These are phyloP conservation scores for Phytopythium sindhum DNA, from an alignment of 352 stramenopile species.

Conservation along the genomic window DNA sequence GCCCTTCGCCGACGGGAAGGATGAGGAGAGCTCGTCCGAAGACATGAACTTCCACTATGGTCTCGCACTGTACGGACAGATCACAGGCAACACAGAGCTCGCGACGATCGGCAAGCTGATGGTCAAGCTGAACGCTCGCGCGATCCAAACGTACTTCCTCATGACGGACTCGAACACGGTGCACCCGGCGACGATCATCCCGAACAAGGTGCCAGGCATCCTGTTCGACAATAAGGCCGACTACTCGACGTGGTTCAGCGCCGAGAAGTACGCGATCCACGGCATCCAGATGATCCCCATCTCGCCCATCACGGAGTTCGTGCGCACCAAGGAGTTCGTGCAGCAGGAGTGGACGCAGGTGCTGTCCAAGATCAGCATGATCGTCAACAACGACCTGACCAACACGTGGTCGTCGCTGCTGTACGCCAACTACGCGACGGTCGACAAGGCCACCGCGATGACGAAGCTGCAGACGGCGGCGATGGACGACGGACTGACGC, in stretches of 20 bases:
- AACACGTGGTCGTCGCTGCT: conserved; percentile 81
- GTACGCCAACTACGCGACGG: conserved; percentile 72
- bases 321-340: conserved; percentile 50
- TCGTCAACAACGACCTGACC: conserved; percentile 28
- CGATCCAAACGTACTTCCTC: conserved; percentile 49
- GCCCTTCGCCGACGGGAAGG: conserved; percentile 36
- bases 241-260: conserved; percentile 73
- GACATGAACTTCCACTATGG: conserved; percentile 50
- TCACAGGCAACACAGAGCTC: conserved; percentile 23
- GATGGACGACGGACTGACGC: conserved; percentile 73
- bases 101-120: conserved; percentile 42
- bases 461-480: conserved; percentile 50
- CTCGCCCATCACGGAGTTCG: conserved; percentile 53
- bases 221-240: conserved; percentile 75
- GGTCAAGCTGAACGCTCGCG: conserved; percentile 42
- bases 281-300: conserved; percentile 79
- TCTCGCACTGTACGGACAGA: conserved; percentile 33
- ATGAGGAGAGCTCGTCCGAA: conserved; percentile 49
- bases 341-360: conserved; percentile 49
- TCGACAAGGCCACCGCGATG: conserved; percentile 48
- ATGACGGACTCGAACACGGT: conserved; percentile 38
- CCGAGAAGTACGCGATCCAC: conserved; percentile 70
- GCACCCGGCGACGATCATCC: conserved; percentile 32
- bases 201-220: conserved; percentile 70
- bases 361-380: conserved; percentile 31